These are phyloP conservation scores for Pseudogymnoascus sp. DNA, from an alignment of 2,329 filamentous ascomycete genomes.

Conservation along the genomic window DNA sequence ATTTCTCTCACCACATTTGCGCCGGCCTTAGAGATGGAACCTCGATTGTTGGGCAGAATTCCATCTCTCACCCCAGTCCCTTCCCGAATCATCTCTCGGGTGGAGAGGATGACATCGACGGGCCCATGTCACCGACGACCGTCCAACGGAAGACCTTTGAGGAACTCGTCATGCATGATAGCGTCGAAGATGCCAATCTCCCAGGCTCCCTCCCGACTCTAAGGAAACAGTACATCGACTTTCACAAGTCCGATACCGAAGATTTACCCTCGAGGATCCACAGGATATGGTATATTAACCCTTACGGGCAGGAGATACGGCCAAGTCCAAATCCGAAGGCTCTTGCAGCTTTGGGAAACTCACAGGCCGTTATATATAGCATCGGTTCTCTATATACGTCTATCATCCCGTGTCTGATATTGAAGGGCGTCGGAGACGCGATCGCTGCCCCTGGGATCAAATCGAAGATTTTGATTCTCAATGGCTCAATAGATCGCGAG, in stretches of 20 bases:
- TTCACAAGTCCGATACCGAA: constrained; percentile 67
- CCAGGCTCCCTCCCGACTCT: constrained; percentile 75
- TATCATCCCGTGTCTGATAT: constrained; percentile 72
- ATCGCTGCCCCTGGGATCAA: constrained; percentile 40
- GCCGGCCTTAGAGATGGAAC: constrained; percentile 70
- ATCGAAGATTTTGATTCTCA: constrained; percentile 64
- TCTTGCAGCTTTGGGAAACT: constrained; percentile 54
- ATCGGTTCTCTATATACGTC: constrained; percentile 93
- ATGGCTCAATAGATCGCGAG: constrained; percentile 77
- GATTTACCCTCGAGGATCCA: constrained; percentile 71
- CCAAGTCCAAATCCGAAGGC: constrained; percentile 78
- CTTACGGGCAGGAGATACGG: constrained; percentile 92
- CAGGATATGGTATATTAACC: constrained; percentile 94
- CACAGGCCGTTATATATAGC: constrained; percentile 73
- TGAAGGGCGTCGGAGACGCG: constrained; percentile 65
- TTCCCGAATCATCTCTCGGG: constrained; percentile 9
- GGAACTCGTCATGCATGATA: constrained; percentile 50
- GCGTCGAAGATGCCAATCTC: constrained; percentile 70
- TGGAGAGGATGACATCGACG: constrained; percentile 13
- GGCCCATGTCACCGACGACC: constrained; percentile 13
- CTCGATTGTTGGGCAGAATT: constrained; percentile 83
- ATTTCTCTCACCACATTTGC: constrained; percentile 91
- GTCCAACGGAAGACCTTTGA: constrained; percentile 15
- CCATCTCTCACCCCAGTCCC: constrained; percentile 67
- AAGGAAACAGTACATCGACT: constrained; percentile 71